Evolutionary conservation across 225 moss, liverwort and hornwort species (phyloP).

Genomic region (Takakia lepidozioides): DNA sequence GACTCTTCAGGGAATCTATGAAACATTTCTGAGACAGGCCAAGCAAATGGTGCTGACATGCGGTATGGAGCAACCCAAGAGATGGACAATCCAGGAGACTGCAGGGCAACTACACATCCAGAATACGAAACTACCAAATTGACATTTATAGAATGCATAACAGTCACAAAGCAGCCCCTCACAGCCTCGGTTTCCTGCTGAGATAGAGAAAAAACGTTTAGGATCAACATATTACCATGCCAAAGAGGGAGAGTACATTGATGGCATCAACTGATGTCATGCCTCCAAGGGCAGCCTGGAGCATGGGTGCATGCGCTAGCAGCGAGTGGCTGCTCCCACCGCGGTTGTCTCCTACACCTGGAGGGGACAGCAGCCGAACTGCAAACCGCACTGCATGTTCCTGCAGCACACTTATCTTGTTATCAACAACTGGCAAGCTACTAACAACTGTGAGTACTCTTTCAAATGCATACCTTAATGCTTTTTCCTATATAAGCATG

Average conservation of each 20-base stretch:
- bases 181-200: too few species aligned
- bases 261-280: conserved; percentile 56
- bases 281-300: conserved; percentile 61
- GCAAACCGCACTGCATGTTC: conserved; percentile 86
- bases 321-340: conserved; percentile 49
- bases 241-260: conserved; percentile 75
- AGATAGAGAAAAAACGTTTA: not conserved
- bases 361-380: conserved; percentile 74
- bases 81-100: not conserved
- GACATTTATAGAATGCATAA: too few species aligned
- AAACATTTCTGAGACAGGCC: not conserved
- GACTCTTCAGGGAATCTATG: too few species aligned
- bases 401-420: conserved; percentile 38
- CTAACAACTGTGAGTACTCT: too few species aligned
- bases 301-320: conserved; percentile 74
- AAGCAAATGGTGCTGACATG: not conserved
- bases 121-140: too few species aligned
- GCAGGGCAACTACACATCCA: too few species aligned
- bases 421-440: too few species aligned
- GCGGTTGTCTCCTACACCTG: conserved; percentile 58
- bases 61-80: not conserved
- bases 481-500: too few species aligned
- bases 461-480: too few species aligned
- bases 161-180: too few species aligned
- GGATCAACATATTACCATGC: too few species aligned